Base-by-base conservation (phyloP, 163 green algal genomes). In the Scenedesmus sp. region DNA sequence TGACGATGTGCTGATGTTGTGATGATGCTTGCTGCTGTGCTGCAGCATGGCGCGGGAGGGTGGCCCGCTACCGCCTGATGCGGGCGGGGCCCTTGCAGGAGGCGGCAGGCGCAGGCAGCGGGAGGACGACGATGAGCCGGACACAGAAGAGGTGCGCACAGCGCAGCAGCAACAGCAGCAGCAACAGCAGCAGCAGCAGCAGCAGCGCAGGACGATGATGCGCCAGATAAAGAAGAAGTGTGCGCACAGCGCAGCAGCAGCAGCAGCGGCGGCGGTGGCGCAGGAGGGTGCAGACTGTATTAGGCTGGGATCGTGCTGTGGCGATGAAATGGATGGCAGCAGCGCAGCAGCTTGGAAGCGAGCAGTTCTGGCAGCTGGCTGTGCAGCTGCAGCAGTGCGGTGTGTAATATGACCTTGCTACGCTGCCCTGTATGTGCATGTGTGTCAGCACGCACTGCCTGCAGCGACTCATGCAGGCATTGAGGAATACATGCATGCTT, bases 91-190 rank as follows among this genome's bases (percentile, higher is more conserved):
- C 4, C 1, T 23, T 26, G 4, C 77, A 59, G 77, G 77, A 1
- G 46, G 46, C 23, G 55, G 55, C 34, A 23, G 76, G 76, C 10
- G 34, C 76, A 57, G 79, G 85, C 85, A 90, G 52, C 66, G 52
- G 60, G 66, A 70, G 62, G 23, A 59, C 18, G 77, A 59, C 4
- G 52, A 59, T 18, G 54, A 87, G 82, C 23, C 82, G 3, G 82
- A 87, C 20, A 89, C 84, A 60, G 84, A 89, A 15, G 82, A 77
- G 34, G 23, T 18, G 23, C 23, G 26, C 56, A 74, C 20, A 12
- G 83, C 10, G 6, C 83, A 90, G 59, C 84, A 89, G 84, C 16
- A 64, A 46, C 84, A 89, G 84, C 57, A 20, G 57, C 15, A 82
- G 20, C 5, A 16, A 18, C 20, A 23, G 82, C 57, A 73, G 54